Percentiles rank a stretch among this genome's conserved stretches.
These are phyloP conservation scores for Curvularia spicifera DNA, from an alignment of 2,329 filamentous ascomycete species.

Conservation along the genomic window DNA sequence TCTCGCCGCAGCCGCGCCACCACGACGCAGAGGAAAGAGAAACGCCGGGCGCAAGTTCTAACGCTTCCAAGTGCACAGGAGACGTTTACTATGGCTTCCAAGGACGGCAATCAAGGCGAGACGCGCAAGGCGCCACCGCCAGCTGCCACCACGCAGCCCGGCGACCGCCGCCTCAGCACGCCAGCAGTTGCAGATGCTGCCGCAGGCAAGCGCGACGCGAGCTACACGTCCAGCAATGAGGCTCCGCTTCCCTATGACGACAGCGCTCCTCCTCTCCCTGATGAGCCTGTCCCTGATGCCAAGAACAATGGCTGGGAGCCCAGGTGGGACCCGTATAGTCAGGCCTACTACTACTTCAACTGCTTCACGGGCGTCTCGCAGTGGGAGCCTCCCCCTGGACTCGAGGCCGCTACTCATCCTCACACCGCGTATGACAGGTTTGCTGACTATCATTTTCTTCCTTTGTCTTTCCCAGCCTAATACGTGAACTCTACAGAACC, in stretches of 20 bases:
- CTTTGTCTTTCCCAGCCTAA: slow-evolving; percentile 41
- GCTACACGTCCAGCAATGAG: slow-evolving; percentile 17
- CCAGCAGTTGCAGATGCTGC: slow-evolving; percentile 13
- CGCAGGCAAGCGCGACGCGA: slow-evolving; percentile 16
- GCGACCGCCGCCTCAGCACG: slow-evolving; percentile 17
- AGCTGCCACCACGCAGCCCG: slow-evolving; percentile 16
- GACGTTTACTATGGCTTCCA: slow-evolving; percentile 23
- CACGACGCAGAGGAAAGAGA: slow-evolving; percentile 25
- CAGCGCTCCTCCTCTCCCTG: slow-evolving; percentile 53
- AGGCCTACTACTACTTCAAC: slow-evolving; percentile 85
- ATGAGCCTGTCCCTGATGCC: slow-evolving; percentile 54
- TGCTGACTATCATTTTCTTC: slow-evolving; percentile 42
- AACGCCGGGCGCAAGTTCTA: slow-evolving; percentile 26
- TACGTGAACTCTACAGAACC: slow-evolving; percentile 36
- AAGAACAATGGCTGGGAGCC: slow-evolving; percentile 78
- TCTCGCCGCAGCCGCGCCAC: slow-evolving; percentile 17
- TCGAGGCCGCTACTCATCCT: slow-evolving; percentile 49
- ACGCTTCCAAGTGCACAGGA: slow-evolving; percentile 22
- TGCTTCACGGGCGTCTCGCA: slow-evolving; percentile 74
- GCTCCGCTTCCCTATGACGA: slow-evolving; percentile 39
- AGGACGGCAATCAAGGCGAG: slow-evolving; percentile 16
- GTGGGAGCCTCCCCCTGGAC: slow-evolving; percentile 85
- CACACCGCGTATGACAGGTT: slow-evolving; percentile 47
- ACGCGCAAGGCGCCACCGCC: slow-evolving; percentile 19
- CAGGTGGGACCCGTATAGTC: slow-evolving; percentile 72